Evolutionary conservation across 345 rosid species (phyloP), one percentile per base, ranked within the genome.

Genomic region (Pugionium dolabratum): DNA sequence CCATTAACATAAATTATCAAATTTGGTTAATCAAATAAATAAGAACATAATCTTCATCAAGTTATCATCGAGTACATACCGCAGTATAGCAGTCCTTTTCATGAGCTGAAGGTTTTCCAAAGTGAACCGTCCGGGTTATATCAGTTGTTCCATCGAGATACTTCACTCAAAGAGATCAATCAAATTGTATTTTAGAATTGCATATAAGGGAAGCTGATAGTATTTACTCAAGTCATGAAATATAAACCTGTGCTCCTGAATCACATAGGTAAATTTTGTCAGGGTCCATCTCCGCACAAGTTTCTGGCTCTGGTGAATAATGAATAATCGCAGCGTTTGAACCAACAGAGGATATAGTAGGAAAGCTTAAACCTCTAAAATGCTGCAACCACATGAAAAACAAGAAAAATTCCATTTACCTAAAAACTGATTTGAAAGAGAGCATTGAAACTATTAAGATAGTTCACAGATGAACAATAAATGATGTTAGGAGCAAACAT

Each of bases 101-200:
- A 62, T 88, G 99, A 40, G 85, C 79, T 58, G 97, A 83, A 69
- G 99, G 97, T 74, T 79, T 88, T 34, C 97, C 97, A 81, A 90
- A 94, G 81, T 94, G 99, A 72, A 90, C 91, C 0, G 97, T 88
- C 63, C 97, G 88, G 54, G 97, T 94, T 59, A 94, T 84, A 72
- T 94, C 97, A 73, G 99, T 94, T 30, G 97, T 90, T 68, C 99
- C 99, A 77, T 94, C 99, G 32, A 86, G 85, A 81, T 94, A 94
- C 97, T 93, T 75, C 58, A 11, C 42, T 62, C 53, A 77, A 55
- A 32, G 7, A 75, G 78, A 78, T 30, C 45, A 73, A 66, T 6
- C 30, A 7, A 28, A 41, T 30, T 33, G 28, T 66, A 31, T 68
- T 29, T 51, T 25, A 74, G 65, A 62, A 10, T 1, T 46, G 5